Evolutionary conservation across 306 rosid species (phyloP).

Genomic region (Medicago arabica): DNA sequence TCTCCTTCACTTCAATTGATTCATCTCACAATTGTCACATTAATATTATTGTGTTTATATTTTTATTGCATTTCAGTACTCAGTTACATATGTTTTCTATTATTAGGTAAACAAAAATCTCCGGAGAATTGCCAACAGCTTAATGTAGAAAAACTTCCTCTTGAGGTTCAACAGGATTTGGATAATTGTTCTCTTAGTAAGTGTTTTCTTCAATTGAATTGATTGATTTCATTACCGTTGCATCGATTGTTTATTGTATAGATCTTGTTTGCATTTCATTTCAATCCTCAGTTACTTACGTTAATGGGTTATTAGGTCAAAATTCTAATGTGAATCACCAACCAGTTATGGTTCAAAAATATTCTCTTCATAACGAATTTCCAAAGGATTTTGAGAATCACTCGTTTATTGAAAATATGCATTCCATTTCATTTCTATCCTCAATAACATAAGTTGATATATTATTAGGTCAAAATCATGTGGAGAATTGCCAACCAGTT

Average conservation of each 20-base stretch:
- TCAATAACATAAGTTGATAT: neutral
- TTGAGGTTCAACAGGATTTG: constrained; percentile 24
- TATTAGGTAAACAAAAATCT: constrained; percentile 35
- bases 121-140: constrained; percentile 33
- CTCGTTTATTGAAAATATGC: too few species aligned
- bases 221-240: neutral
- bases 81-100: neutral
- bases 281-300: neutral
- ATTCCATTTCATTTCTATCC: neutral
- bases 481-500: constrained; percentile 11
- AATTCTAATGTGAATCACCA: neutral
- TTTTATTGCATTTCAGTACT: neutral
- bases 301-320: neutral
- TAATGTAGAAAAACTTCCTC: constrained; percentile 36
- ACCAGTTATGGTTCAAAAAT: neutral
- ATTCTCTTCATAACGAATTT: neutral
- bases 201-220: neutral
- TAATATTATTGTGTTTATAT: too few species aligned
- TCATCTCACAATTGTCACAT: too few species aligned
- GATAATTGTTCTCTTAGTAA: constrained; percentile 29
- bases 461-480: constrained; percentile 43
- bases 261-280: neutral
- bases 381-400: too few species aligned
- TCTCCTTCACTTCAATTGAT: too few species aligned
- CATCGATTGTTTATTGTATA: neutral